phyloP scores from a whole-genome alignment of 345 rosid genomes.

The Rhizophora apiculata region DNA sequence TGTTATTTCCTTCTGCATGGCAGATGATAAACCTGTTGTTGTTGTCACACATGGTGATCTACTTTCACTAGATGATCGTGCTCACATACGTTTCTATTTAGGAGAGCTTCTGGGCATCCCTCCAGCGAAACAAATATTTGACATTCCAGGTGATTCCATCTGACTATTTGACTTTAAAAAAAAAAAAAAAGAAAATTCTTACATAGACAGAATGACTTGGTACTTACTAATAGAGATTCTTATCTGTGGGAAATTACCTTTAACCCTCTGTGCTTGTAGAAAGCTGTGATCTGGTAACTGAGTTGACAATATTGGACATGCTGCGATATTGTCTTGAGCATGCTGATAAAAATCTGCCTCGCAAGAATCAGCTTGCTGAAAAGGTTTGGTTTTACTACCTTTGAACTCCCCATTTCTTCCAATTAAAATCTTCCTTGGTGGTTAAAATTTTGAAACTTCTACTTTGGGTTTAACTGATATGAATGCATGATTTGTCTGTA shows the following conservation, averaged over 20 bases:
- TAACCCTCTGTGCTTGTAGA: constrained; percentile 36
- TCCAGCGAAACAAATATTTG: constrained; percentile 67
- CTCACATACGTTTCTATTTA: constrained; percentile 43
- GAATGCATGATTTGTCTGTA: neutral
- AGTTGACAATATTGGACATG: constrained; percentile 50
- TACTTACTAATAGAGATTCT: neutral
- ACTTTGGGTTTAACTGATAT: neutral
- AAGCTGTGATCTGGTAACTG: constrained; percentile 47
- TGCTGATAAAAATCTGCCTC: constrained; percentile 67
- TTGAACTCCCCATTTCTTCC: neutral
- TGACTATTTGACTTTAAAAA: neutral
- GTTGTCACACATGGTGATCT: constrained; percentile 82
- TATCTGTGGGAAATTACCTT: neutral
- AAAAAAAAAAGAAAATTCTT: neutral
- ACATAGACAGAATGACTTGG: neutral
- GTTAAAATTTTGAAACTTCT: neutral
- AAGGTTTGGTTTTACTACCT: constrained; percentile 36
- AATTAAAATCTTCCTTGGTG: neutral
- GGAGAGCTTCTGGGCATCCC: constrained; percentile 75
- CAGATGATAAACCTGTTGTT: constrained; percentile 86
- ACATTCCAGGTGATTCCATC: constrained; percentile 65
- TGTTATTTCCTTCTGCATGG: constrained; percentile 2
- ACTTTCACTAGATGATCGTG: constrained; percentile 54
- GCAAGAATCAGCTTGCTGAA: constrained; percentile 23
- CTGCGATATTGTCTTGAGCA: constrained; percentile 72